A percentile compares a stretch with the other conserved stretches of the same genome.
These are phyloP conservation scores for Phytophthora palmivora DNA, from an alignment of 352 stramenopile species.

Conservation along the genomic window DNA sequence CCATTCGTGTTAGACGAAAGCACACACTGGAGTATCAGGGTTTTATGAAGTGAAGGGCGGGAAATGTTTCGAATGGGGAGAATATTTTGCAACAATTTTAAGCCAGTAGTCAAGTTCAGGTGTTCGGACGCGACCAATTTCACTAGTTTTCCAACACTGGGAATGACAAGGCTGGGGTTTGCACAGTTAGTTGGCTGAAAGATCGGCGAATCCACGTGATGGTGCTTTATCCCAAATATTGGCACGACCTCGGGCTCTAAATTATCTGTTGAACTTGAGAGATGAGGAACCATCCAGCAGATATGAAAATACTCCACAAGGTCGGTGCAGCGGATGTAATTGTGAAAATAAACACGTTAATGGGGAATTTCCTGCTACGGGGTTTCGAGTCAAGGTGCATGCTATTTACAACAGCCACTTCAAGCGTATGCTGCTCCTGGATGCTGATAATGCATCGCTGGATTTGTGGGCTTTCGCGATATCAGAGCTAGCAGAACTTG, in stretches of 20 bases:
- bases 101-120: slow-evolving; percentile 34
- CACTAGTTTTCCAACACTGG: slow-evolving; percentile 34
- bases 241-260: slow-evolving; percentile 43
- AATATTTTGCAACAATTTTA: slow-evolving; percentile 38
- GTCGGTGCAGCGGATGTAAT: slow-evolving; percentile 31
- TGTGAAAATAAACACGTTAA: slow-evolving; percentile 31
- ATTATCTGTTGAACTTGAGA: slow-evolving; percentile 52
- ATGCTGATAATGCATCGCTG: slow-evolving; percentile 66
- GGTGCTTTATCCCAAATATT: slow-evolving; percentile 58
- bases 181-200: slow-evolving; percentile 14
- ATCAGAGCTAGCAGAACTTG: too few species aligned
- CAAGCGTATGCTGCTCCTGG: slow-evolving; percentile 53
- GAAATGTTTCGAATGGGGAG: slow-evolving; percentile 35
- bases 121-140: slow-evolving; percentile 51
- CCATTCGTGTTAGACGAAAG: slow-evolving; percentile 16
- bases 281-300: slow-evolving; percentile 24
- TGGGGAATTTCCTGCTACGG: slow-evolving; percentile 29
- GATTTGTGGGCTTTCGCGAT: too few species aligned
- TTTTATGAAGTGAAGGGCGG: slow-evolving; percentile 52
- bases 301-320: slow-evolving; percentile 28
- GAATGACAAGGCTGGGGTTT: slow-evolving; percentile 17
- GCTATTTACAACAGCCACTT: slow-evolving; percentile 53
- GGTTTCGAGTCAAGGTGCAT: slow-evolving; percentile 58
- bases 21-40: slow-evolving; percentile 33
- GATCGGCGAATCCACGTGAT: slow-evolving; percentile 30